These are phyloP conservation scores for Saksenaea oblongispora DNA, from an alignment of 371 early-diverging fungal species.

Conservation along the genomic window DNA sequence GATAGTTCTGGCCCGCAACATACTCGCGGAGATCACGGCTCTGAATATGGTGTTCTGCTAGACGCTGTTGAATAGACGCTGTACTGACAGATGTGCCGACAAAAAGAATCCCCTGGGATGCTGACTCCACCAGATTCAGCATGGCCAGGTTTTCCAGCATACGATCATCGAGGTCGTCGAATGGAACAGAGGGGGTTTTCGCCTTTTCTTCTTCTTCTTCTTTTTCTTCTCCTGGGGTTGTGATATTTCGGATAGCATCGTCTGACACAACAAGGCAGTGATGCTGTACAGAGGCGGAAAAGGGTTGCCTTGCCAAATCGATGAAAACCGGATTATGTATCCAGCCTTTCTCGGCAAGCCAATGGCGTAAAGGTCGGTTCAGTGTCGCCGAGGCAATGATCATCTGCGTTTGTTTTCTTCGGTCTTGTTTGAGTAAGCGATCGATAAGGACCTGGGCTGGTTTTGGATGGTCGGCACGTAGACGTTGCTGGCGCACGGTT, in stretches of 20 bases:
- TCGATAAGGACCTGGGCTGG: constrained; percentile 63
- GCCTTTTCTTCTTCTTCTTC: constrained; percentile 6
- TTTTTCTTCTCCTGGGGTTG: background rate
- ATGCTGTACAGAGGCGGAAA: constrained; percentile 31
- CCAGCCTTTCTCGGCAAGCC: constrained; percentile 60
- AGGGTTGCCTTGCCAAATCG: constrained; percentile 50
- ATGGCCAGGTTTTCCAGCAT: constrained; percentile 65
- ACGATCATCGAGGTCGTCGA: constrained; percentile 61
- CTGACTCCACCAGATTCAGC: constrained; percentile 50
- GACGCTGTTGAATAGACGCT: constrained; percentile 22
- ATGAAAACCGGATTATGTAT: constrained; percentile 59
- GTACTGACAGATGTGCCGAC: constrained; percentile 35
- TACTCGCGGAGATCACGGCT: constrained; percentile 33
- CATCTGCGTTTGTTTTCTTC: constrained; percentile 50
- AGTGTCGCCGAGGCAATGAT: constrained; percentile 75
- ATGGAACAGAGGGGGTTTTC: constrained; percentile 18
- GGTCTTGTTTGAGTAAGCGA: constrained; percentile 33
- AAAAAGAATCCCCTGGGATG: constrained; percentile 65
- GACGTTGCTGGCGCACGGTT: constrained; percentile 44
- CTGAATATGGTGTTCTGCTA: constrained; percentile 24
- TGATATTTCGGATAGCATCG: constrained; percentile 55
- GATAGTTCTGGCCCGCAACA: background rate
- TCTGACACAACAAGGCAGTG: constrained; percentile 58
- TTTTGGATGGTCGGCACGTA: constrained; percentile 63
- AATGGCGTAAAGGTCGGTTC: constrained; percentile 64